phyloP scores from a whole-genome alignment of 2,329 filamentous ascomycete species.

The Cyphellophora attinorum region DNA sequence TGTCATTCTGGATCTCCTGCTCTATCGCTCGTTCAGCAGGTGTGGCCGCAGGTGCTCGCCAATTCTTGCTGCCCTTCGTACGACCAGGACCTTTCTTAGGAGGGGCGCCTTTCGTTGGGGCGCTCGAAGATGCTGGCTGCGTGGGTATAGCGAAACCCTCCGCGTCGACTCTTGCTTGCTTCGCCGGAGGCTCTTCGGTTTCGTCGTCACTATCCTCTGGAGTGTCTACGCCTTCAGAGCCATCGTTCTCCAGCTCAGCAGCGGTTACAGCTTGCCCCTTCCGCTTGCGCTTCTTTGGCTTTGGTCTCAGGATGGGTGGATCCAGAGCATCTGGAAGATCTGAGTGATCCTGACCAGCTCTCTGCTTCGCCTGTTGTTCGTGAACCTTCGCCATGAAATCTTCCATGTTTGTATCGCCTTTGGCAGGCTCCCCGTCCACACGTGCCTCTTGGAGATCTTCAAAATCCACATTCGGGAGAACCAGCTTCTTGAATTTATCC shows the following conservation, averaged over 20 bases:
- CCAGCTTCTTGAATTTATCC: slow-evolving; percentile 59
- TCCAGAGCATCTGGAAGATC: slow-evolving; percentile 71
- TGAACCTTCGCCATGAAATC: background rate
- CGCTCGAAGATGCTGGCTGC: slow-evolving; percentile 7
- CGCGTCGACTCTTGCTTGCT: slow-evolving; percentile 44
- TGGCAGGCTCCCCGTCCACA: no score
- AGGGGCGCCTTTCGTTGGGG: background rate
- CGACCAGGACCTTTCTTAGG: slow-evolving; percentile 14
- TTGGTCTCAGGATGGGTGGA: slow-evolving; percentile 47
- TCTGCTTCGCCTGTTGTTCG: slow-evolving; percentile 48
- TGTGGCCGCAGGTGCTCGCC: slow-evolving; percentile 41
- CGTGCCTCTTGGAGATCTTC: no score
- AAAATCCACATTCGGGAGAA: no score
- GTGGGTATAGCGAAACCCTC: slow-evolving; percentile 60
- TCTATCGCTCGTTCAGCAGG: slow-evolving; percentile 52
- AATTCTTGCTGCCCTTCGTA: slow-evolving; percentile 23
- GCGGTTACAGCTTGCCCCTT: slow-evolving; percentile 25
- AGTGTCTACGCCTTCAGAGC: slow-evolving; percentile 30
- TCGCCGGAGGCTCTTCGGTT: slow-evolving; percentile 19
- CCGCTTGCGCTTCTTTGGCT: slow-evolving; percentile 39
- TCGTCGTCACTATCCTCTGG: slow-evolving; percentile 42
- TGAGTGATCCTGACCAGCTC: slow-evolving; percentile 43
- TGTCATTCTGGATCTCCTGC: slow-evolving; percentile 56
- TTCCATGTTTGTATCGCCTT: background rate
- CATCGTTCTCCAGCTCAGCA: slow-evolving; percentile 38